Evolutionary conservation across 164 flowering plant genomes (phyloP).

Genomic region (Santalum album): DNA sequence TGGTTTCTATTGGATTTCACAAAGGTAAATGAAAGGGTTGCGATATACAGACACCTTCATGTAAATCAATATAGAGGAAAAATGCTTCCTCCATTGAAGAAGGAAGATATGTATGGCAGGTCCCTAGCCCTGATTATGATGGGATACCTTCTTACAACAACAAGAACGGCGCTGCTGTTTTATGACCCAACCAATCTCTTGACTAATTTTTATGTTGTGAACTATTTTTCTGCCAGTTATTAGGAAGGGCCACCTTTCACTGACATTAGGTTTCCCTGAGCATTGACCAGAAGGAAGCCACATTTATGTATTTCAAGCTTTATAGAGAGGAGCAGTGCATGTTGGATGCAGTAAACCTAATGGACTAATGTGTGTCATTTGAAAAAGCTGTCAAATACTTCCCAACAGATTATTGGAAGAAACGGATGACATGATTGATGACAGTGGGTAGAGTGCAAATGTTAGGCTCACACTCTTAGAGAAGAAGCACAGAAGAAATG

Average conservation of each 20-base stretch:
- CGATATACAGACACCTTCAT: constrained; percentile 2
- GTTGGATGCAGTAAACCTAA: background rate
- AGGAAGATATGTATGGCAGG: background rate
- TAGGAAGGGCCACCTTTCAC: background rate
- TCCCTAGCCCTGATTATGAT: background rate
- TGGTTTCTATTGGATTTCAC: constrained; percentile 17
- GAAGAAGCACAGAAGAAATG: too few species aligned
- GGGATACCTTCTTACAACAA: background rate
- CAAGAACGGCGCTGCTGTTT: background rate
- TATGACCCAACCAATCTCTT: background rate
- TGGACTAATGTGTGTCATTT: background rate
- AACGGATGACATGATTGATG: too few species aligned
- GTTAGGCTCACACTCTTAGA: too few species aligned
- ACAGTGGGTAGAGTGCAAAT: too few species aligned
- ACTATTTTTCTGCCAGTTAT: background rate
- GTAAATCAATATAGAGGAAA: constrained; percentile 6
- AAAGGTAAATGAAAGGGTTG: constrained; percentile 12
- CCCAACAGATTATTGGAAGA: background rate
- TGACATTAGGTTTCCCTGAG: background rate
- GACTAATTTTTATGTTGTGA: background rate
- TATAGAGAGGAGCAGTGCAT: background rate
- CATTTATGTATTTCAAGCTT: background rate
- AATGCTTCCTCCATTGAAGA: constrained; percentile 5
- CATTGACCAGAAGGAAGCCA: constrained; percentile 1
- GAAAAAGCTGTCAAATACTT: background rate